Base-by-base conservation (phyloP, 2,329 filamentous ascomycete genomes). In the Exophiala phaeomuriformis region DNA sequence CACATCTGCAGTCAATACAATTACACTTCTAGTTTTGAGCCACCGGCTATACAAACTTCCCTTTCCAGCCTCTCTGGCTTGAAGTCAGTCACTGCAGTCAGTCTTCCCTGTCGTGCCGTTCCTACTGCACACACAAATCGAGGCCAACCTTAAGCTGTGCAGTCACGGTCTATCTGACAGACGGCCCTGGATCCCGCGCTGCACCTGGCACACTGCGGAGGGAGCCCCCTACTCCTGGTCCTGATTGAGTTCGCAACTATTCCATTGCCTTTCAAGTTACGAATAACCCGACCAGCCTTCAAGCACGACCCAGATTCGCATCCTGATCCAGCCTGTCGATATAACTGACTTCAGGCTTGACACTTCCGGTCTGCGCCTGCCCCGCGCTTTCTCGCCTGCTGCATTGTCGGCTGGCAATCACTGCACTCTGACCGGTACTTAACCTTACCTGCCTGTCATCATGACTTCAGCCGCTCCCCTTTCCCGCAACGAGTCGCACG, bases 401-500 rank as follows among this genome's bases (percentile, higher is more conserved):
- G 30, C 40, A 52, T 50, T 35, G 33, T 52, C 44, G 9, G 3
- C 43, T 47, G 35, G 49, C 39, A 52, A 49, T 40, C 31, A 32
- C 19, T 19, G 19, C 19, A 48, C 49, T 33, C 46, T 27, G 33
- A 10, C 28, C 52, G 47, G 28, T 30, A n/a, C 29, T 46, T 46
- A 9, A 30, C 41, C n/a, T 33, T 31, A 12, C 8, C 37, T n/a
- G 46, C 37, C 50, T 42, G 44, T 33, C 54, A 54, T 12, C 48
- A 61, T 61, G 59, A 51, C 56, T 41, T 49, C 59, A 36, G 56
- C 59, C 30, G 35, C 53, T 50, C 40, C 54, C 27, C 40, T 61
- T 41, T n/a, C 47, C 35, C 59, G 59, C 49, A 59, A 59, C 49
- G 59, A 61, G 52, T 61, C 59, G 28, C 57, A 57, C 35, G 37